Percentiles rank a stretch among this genome's conserved stretches.
phyloP scores from a whole-genome alignment of 352 stramenopile genomes.

The Pythium scleroteichum region DNA sequence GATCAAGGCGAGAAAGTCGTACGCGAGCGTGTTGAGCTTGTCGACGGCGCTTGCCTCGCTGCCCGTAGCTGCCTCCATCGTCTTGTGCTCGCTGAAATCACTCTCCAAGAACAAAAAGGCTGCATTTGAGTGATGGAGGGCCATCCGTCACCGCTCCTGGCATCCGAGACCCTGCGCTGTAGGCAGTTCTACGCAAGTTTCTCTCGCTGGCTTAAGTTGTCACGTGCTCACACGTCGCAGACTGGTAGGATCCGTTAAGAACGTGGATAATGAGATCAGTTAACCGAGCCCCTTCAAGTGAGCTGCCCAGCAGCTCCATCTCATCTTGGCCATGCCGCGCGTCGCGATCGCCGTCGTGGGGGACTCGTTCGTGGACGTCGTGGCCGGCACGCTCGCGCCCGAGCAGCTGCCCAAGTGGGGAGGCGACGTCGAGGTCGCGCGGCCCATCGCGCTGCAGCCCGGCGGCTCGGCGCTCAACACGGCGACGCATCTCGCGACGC shows the following conservation, averaged over 20 bases:
- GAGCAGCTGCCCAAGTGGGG: conserved; percentile 79
- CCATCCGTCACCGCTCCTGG: no score
- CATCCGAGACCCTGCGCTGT: conserved; percentile 20
- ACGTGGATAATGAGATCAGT: neutral
- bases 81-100: no score
- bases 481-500: conserved; percentile 71
- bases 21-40: no score
- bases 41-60: neutral
- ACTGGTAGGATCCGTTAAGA: neutral
- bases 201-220: conserved; percentile 15
- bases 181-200: conserved; percentile 27
- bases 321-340: neutral
- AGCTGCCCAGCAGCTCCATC: neutral
- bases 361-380: conserved; percentile 54
- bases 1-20: no score
- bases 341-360: conserved; percentile 23
- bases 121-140: no score
- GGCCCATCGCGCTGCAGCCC: conserved; percentile 71
- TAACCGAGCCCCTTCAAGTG: neutral
- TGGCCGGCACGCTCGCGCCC: conserved; percentile 61
- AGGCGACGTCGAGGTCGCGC: conserved; percentile 67
- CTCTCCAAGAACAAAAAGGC: no score
- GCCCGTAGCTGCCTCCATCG: conserved; percentile 11
- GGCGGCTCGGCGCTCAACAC: conserved; percentile 85
- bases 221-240: conserved; percentile 12